A percentile compares a stretch with the other conserved stretches of the same genome.
phyloP scores from a whole-genome alignment of 2,329 filamentous ascomycete genomes.

The Pseudogymnoascus sp. region DNA sequence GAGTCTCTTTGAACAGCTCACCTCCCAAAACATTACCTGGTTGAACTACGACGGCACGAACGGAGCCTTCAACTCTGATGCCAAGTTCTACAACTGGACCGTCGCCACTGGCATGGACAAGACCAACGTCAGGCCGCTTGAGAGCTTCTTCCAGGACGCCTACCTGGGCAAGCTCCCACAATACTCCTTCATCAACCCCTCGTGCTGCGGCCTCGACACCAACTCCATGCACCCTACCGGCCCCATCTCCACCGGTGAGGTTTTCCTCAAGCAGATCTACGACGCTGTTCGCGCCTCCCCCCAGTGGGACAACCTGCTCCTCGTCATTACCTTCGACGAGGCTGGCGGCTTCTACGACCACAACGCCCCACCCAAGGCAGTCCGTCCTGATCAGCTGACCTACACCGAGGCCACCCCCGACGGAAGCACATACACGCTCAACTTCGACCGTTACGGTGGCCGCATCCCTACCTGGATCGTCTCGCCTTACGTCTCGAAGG shows the following conservation, averaged over 20 bases:
- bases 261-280: constrained; percentile 38
- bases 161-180: constrained; percentile 34
- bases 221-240: constrained; percentile 37
- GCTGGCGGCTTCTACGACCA: constrained; percentile 41
- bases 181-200: constrained; percentile 42
- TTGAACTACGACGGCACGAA: constrained; percentile 35
- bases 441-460: constrained; percentile 35
- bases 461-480: constrained; percentile 37
- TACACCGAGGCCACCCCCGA: constrained; percentile 30
- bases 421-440: constrained; percentile 31
- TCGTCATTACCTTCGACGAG: constrained; percentile 40
- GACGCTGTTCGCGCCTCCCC: constrained; percentile 35
- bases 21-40: constrained; percentile 34
- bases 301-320: constrained; percentile 39
- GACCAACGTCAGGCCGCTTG: constrained; percentile 28
- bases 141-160: constrained; percentile 38
- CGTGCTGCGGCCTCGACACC: constrained; percentile 32
- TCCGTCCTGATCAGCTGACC: constrained; percentile 28
- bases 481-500: constrained; percentile 36
- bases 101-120: constrained; percentile 27
- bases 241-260: constrained; percentile 36
- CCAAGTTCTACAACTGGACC: constrained; percentile 37
- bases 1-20: constrained; percentile 34
- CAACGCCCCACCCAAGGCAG: constrained; percentile 32
- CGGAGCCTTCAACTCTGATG: constrained; percentile 34